These are phyloP conservation scores for Fusarium paranaense DNA, from an alignment of 2,329 filamentous ascomycete genomes.

Conservation along the genomic window DNA sequence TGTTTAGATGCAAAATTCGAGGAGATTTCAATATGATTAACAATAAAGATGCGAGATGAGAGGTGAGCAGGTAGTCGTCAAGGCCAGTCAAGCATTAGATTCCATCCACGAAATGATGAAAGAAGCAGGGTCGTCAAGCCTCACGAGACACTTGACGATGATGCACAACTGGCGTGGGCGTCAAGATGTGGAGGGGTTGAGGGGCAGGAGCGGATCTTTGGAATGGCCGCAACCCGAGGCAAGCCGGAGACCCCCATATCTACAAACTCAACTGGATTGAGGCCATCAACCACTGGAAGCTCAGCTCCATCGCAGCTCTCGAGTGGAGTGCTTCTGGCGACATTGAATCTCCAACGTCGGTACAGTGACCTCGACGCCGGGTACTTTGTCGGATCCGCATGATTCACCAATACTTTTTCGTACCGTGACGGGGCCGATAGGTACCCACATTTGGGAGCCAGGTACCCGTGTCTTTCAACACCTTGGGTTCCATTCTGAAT, in stretches of 20 bases:
- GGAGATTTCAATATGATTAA: not conserved
- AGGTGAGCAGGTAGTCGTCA: not conserved
- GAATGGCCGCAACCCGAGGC: slow-evolving; percentile 41
- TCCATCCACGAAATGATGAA: not conserved
- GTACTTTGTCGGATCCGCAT: slow-evolving; percentile 4
- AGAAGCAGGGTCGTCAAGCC: slow-evolving; percentile 13
- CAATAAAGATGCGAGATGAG: not conserved
- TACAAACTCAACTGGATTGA: not conserved
- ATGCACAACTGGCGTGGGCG: slow-evolving; percentile 8
- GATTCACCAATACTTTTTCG: slow-evolving; percentile 10
- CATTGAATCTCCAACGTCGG: not conserved
- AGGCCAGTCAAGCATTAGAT: not conserved
- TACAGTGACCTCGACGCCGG: slow-evolving; percentile 3
- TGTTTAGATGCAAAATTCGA: not conserved
- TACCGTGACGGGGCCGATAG: slow-evolving; percentile 3
- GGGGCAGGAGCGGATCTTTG: slow-evolving; percentile 41
- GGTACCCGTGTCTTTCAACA: slow-evolving; percentile 23
- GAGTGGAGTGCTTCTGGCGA: not conserved
- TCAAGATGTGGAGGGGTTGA: slow-evolving; percentile 4
- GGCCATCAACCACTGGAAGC: not conserved
- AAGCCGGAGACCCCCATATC: slow-evolving; percentile 11
- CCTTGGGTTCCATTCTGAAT: slow-evolving; percentile 18
- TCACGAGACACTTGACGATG: slow-evolving; percentile 28
- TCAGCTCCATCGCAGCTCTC: not conserved
- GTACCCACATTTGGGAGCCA: slow-evolving; percentile 27